phyloP scores from a whole-genome alignment of 2,329 filamentous ascomycete genomes.

The Cladosporium sp. region DNA sequence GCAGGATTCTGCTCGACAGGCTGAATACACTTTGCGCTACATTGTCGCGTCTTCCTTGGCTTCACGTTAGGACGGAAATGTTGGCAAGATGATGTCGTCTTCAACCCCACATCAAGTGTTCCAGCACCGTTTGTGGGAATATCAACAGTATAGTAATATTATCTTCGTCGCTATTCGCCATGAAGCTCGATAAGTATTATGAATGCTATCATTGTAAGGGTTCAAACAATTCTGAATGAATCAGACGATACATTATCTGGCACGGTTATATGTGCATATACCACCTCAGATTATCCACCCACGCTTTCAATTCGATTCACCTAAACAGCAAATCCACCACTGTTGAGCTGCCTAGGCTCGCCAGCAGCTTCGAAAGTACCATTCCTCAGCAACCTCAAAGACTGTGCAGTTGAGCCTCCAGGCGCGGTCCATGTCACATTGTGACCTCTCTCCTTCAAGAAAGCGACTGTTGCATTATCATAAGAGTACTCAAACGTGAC shows the following conservation, averaged over 20 bases:
- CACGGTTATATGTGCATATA: too few relatives aligned
- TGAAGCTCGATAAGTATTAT: too few relatives aligned
- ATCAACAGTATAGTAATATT: too few relatives aligned
- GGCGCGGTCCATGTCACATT: slow-evolving; percentile 65
- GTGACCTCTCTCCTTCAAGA: slow-evolving; percentile 61
- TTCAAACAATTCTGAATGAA: too few relatives aligned
- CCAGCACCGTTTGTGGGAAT: too few relatives aligned
- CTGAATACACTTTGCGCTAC: background rate
- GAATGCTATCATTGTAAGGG: too few relatives aligned
- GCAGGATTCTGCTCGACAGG: background rate
- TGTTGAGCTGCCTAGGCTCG: slow-evolving; percentile 69
- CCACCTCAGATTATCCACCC: too few relatives aligned
- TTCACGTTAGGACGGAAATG: background rate
- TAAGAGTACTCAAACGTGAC: slow-evolving; percentile 65
- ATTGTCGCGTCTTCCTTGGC: slow-evolving; percentile 3
- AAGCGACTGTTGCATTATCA: slow-evolving; percentile 58
- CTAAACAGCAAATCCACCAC: slow-evolving; percentile 53
- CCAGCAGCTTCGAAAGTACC: slow-evolving; percentile 73
- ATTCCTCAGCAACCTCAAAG: slow-evolving; percentile 55
- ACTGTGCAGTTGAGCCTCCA: slow-evolving; percentile 66
- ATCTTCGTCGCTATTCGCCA: too few relatives aligned
- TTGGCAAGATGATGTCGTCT: background rate
- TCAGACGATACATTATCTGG: too few relatives aligned
- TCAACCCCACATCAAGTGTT: background rate
- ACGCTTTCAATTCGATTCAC: too few relatives aligned